phyloP scores from a whole-genome alignment of 2,329 filamentous ascomycete genomes.

The Phyllosticta citriasiana region DNA sequence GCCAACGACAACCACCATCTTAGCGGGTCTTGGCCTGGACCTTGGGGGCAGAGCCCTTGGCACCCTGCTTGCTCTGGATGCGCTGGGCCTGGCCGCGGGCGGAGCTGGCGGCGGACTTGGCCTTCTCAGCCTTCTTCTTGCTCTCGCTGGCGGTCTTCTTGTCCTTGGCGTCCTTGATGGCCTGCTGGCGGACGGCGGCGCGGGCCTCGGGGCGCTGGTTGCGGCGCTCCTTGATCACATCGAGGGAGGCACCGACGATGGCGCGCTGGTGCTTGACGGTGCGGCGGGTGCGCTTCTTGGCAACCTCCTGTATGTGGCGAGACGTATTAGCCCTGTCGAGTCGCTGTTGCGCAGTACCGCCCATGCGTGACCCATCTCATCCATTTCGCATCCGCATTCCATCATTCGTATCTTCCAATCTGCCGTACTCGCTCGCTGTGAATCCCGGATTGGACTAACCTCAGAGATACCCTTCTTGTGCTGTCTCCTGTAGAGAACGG shows the following conservation, averaged over 20 bases:
- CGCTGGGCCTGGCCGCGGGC: slow-evolving; percentile 68
- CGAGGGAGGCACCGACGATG: slow-evolving; percentile 97
- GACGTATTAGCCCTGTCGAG: slow-evolving; percentile 9
- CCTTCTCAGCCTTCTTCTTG: slow-evolving; percentile 99
- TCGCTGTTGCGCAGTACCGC: not conserved
- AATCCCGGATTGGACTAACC: slow-evolving; percentile 48
- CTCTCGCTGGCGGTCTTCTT: slow-evolving; percentile 84
- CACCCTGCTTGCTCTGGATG: slow-evolving; percentile 93
- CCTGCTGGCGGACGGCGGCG: slow-evolving; percentile 74
- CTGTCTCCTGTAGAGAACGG: slow-evolving; percentile 93
- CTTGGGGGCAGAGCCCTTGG: slow-evolving; percentile 83
- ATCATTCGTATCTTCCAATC: not conserved
- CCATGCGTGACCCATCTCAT: not conserved
- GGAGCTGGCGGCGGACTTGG: slow-evolving; percentile 69
- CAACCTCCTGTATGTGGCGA: slow-evolving; percentile 66
- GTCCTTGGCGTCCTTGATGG: slow-evolving; percentile 97
- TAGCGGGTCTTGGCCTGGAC: slow-evolving; percentile 79
- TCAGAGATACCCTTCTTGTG: slow-evolving; percentile 99
- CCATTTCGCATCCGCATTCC: not conserved
- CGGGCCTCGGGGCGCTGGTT: slow-evolving; percentile 90
- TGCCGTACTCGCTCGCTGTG: not conserved
- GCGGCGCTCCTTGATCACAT: slow-evolving; percentile 99
- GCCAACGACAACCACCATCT: slow-evolving; percentile 21
- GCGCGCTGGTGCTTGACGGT: slow-evolving; percentile 98
- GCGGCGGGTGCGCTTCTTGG: slow-evolving; percentile 98